Conservation (phyloP, 768 basidiomycete species). For the Russula vinacea region DNA sequence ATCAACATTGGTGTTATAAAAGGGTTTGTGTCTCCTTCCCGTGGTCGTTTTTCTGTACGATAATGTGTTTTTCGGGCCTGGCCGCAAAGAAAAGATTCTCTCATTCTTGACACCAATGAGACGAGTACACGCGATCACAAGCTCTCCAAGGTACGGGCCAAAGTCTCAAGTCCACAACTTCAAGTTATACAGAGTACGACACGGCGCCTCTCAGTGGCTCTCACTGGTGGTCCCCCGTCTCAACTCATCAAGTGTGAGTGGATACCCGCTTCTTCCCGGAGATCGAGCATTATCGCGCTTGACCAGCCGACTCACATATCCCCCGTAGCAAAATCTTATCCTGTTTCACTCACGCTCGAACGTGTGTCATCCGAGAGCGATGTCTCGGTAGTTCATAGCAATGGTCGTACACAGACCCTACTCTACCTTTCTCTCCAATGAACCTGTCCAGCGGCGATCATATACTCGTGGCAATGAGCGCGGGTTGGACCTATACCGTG, state of each 20-base stretch:
- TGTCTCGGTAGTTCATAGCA: slow-evolving; percentile 14
- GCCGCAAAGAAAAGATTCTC: slow-evolving; percentile 24
- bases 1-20: slow-evolving; percentile 64
- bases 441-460: slow-evolving; percentile 8
- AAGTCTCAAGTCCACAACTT: slow-evolving; percentile 24
- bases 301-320: not conserved
- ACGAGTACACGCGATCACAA: slow-evolving; percentile 24
- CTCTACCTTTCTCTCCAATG: slow-evolving; percentile 17
- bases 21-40: slow-evolving; percentile 50
- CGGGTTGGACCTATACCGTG: not conserved
- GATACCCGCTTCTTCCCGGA: not conserved
- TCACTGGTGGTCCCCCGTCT: slow-evolving; percentile 3
- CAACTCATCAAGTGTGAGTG: not conserved
- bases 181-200: slow-evolving; percentile 14
- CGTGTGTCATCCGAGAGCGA: not conserved
- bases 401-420: slow-evolving; percentile 24
- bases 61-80: slow-evolving; percentile 15
- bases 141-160: not conserved
- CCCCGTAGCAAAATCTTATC: not conserved
- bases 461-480: slow-evolving; percentile 9
- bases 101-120: slow-evolving; percentile 22
- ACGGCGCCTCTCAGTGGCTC: slow-evolving; percentile 13
- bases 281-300: not conserved
- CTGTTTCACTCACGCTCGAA: not conserved
- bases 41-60: not conserved